A percentile compares a stretch with the other conserved stretches of the same genome.
Evolutionary conservation across 106 monocot genomes (phyloP).

Genomic region (Iris macrosiphon): DNA sequence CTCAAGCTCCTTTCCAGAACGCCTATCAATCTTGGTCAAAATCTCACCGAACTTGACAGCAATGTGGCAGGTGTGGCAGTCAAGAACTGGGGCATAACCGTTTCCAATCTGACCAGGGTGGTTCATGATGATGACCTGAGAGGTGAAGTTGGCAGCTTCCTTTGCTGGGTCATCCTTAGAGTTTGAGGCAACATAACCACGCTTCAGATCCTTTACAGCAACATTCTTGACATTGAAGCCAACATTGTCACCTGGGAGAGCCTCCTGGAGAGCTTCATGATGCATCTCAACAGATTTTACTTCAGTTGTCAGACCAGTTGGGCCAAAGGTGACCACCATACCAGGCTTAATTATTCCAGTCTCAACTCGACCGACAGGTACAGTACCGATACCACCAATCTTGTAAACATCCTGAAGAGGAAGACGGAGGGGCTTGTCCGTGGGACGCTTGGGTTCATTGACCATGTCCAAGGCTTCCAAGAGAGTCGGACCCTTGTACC

Average conservation of each 20-base stretch:
- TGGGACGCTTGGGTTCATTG: slow-evolving; percentile 12
- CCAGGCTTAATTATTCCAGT: slow-evolving; percentile 14
- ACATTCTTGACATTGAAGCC: slow-evolving; percentile 24
- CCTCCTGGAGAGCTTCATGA: slow-evolving; percentile 6
- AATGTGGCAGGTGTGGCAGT: slow-evolving; percentile 55
- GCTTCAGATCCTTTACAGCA: slow-evolving; percentile 21
- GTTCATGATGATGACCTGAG: slow-evolving; percentile 43
- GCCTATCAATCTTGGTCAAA: slow-evolving; percentile 48
- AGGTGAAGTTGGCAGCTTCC: slow-evolving; percentile 20
- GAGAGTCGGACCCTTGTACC: slow-evolving; percentile 20
- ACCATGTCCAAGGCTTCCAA: slow-evolving; percentile 16
- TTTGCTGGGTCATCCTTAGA: slow-evolving; percentile 14
- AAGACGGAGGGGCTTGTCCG: slow-evolving; percentile 19
- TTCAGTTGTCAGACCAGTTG: slow-evolving; percentile 13
- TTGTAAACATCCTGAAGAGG: slow-evolving; percentile 23
- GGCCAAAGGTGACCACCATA: slow-evolving; percentile 20
- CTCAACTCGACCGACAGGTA: slow-evolving; percentile 16
- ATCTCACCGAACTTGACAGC: slow-evolving; percentile 53
- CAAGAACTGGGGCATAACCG: slow-evolving; percentile 44
- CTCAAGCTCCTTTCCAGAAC: slow-evolving; percentile 50
- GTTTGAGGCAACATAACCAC: slow-evolving; percentile 17
- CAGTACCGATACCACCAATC: slow-evolving; percentile 16
- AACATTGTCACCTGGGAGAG: slow-evolving; percentile 17
- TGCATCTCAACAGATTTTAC: slow-evolving; percentile 24
- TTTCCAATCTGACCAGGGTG: slow-evolving; percentile 44